A percentile compares a stretch with the other conserved stretches of the same genome.
These are phyloP conservation scores for Suhomyces pyralidae DNA, from an alignment of 805 yeast species.

Conservation along the genomic window DNA sequence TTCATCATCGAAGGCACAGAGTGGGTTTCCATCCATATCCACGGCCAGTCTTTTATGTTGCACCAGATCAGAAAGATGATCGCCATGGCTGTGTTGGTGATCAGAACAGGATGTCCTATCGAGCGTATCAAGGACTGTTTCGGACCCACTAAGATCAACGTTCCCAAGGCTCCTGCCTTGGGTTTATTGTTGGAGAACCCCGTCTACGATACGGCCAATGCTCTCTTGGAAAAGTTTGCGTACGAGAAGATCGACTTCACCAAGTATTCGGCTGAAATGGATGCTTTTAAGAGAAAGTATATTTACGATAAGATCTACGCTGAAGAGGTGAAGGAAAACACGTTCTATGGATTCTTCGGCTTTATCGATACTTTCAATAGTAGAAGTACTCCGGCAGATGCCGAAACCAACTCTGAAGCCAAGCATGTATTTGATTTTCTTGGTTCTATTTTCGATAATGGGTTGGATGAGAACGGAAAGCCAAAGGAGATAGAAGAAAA, in stretches of 20 bases:
- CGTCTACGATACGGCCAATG: conserved; percentile 82
- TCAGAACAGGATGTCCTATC: conserved; percentile 82
- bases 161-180: conserved; percentile 96
- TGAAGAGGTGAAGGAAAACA: conserved; percentile 85
- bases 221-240: conserved; percentile 67
- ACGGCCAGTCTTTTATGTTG: conserved; percentile 97
- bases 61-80: conserved; percentile 98
- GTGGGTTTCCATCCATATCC: conserved; percentile 94
- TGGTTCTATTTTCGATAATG: conserved; percentile 43
- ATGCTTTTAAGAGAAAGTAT: conserved; percentile 78
- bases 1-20: conserved; percentile 90
- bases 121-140: conserved; percentile 77
- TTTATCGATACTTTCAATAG: conserved; percentile 73
- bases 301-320: conserved; percentile 90
- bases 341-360: conserved; percentile 85
- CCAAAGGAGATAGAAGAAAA: conserved; percentile 5
- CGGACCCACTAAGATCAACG: conserved; percentile 68
- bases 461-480: conserved; percentile 19
- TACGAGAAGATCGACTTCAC: conserved; percentile 71
- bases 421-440: conserved; percentile 61
- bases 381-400: conserved; percentile 30
- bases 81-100: conserved; percentile 84
- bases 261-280: conserved; percentile 66
- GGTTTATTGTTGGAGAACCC: conserved; percentile 90
- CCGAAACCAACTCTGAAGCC: conserved; percentile 38